Conservation (phyloP, 2,329 filamentous ascomycete genomes). For the Sporothrix schenckii region DNA sequence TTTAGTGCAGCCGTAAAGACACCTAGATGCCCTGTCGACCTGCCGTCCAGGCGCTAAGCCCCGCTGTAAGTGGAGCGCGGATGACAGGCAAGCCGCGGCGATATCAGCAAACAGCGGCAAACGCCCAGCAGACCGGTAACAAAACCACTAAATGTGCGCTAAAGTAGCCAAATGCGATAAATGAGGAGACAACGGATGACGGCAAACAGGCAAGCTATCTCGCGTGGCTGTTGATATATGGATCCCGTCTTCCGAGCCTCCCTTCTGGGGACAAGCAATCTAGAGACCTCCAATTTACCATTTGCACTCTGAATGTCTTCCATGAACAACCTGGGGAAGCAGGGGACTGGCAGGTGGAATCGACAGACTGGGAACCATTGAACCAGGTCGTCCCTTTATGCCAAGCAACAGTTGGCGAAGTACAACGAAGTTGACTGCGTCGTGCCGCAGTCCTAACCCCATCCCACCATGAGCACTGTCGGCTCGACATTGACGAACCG, state of each 20-base stretch:
- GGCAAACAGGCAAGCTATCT: slow-evolving; percentile 27
- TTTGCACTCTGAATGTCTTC: background rate
- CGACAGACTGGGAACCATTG: background rate
- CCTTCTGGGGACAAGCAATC: background rate
- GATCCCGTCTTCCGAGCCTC: slow-evolving; percentile 4
- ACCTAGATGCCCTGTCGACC: background rate
- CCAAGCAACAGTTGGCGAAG: no score
- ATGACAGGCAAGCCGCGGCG: background rate
- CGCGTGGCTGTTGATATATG: background rate
- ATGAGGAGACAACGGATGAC: background rate
- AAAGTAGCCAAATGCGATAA: background rate
- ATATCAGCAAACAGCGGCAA: background rate
- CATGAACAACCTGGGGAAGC: background rate
- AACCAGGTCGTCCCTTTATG: no score
- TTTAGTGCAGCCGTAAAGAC: background rate
- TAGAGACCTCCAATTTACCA: no score
- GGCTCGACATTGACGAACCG: slow-evolving; percentile 3
- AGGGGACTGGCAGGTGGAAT: background rate
- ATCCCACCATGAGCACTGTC: slow-evolving; percentile 1
- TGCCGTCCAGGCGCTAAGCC: background rate
- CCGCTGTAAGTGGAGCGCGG: slow-evolving; percentile 14
- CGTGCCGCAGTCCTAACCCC: no score
- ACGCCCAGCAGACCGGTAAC: background rate
- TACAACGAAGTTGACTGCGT: no score
- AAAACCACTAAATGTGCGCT: background rate